phyloP scores from a whole-genome alignment of 345 rosid genomes.

The Gynandropsis gynandra region DNA sequence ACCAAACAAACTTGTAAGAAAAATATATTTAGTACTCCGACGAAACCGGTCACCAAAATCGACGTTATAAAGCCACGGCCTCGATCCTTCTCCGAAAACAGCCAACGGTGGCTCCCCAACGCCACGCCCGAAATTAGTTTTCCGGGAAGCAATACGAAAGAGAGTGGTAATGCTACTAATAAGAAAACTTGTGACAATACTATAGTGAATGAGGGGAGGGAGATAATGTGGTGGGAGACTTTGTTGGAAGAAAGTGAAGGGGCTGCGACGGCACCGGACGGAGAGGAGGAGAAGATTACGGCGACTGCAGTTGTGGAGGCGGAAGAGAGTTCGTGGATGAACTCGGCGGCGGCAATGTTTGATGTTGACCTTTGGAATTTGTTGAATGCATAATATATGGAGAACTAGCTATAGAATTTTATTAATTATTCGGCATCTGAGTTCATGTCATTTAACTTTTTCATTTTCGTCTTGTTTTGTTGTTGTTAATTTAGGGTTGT shows the following conservation, averaged over 20 bases:
- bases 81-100: slow-evolving; percentile 19
- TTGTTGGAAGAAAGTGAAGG: slow-evolving; percentile 14
- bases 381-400: background rate
- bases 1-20: background rate
- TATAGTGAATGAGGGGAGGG: background rate
- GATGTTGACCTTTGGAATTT: slow-evolving; percentile 29
- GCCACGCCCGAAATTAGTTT: background rate
- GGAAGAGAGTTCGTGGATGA: background rate
- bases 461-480: too few relatives aligned
- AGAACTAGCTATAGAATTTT: too few relatives aligned
- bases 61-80: slow-evolving; percentile 27
- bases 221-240: slow-evolving; percentile 24
- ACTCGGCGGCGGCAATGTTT: background rate
- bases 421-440: too few relatives aligned
- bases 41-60: slow-evolving; percentile 7
- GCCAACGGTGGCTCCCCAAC: background rate
- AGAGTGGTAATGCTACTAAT: too few relatives aligned
- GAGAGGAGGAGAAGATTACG: background rate
- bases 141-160: too few relatives aligned
- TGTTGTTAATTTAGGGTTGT: too few relatives aligned
- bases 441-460: too few relatives aligned
- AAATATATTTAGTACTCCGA: background rate
- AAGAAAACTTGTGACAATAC: background rate
- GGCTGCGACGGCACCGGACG: background rate
- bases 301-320: too few relatives aligned